Conservation (phyloP, 2,329 filamentous ascomycete species). For the Fusarium falciforme region DNA sequence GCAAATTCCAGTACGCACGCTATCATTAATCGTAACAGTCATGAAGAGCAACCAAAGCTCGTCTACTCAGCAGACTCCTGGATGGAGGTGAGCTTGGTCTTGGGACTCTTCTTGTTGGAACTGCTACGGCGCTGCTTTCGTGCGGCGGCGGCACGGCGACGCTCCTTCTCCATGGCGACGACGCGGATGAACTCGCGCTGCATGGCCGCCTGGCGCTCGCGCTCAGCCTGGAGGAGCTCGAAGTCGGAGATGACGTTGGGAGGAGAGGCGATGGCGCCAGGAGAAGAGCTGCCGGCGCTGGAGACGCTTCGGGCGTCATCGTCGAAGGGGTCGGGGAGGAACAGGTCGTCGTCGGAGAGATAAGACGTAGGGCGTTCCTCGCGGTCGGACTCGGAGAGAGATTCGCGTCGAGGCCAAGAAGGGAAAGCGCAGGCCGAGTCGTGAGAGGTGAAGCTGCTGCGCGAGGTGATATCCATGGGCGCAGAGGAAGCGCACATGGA, state of each 20-base stretch:
- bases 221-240: slow-evolving; percentile 62
- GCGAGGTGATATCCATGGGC: slow-evolving; percentile 60
- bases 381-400: slow-evolving; percentile 57
- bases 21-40: slow-evolving; percentile 45
- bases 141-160: slow-evolving; percentile 54
- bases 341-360: slow-evolving; percentile 73
- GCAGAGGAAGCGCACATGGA: slow-evolving; percentile 57
- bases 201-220: slow-evolving; percentile 59
- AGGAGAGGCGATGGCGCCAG: slow-evolving; percentile 47
- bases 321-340: slow-evolving; percentile 62
- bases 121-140: slow-evolving; percentile 53
- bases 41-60: slow-evolving; percentile 40
- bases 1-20: slow-evolving; percentile 32
- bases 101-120: slow-evolving; percentile 61
- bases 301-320: slow-evolving; percentile 62
- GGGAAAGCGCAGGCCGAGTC: slow-evolving; percentile 66
- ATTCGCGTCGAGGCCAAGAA: slow-evolving; percentile 68
- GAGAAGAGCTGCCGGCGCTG: slow-evolving; percentile 57
- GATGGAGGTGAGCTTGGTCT: slow-evolving; percentile 62
- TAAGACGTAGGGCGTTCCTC: slow-evolving; percentile 64
- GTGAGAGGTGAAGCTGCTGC: slow-evolving; percentile 52
- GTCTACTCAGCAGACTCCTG: slow-evolving; percentile 56
- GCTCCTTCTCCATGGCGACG: slow-evolving; percentile 66
- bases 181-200: slow-evolving; percentile 65
- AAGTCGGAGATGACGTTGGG: slow-evolving; percentile 56